Conservation (phyloP, 78 protist species). For the Creolimax fragrantissima region DNA sequence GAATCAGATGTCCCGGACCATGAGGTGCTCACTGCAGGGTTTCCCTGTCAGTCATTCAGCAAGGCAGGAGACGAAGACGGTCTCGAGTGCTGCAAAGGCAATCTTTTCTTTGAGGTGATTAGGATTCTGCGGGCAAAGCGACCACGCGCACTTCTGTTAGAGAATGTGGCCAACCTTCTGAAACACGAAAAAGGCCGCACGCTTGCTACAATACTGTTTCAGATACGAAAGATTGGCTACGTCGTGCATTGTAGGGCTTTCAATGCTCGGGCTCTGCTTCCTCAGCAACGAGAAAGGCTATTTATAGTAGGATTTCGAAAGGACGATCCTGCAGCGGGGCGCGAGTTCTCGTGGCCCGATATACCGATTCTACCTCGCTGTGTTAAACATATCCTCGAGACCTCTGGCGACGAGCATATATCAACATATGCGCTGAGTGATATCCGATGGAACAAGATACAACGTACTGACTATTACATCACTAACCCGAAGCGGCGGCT, state of each 20-base stretch:
- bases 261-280: background rate
- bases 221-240: background rate
- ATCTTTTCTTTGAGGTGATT: background rate
- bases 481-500: background rate
- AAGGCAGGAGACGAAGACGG: background rate
- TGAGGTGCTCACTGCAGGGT: background rate
- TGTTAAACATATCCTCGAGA: background rate
- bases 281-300: background rate
- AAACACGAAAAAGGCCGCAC: background rate
- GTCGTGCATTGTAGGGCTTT: background rate
- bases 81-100: background rate
- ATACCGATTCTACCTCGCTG: background rate
- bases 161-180: background rate
- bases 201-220: background rate
- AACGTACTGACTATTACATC: background rate
- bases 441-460: background rate
- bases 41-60: constrained; percentile 7
- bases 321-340: background rate
- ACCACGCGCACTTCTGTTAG: background rate
- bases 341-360: background rate
- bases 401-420: background rate
- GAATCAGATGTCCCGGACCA: background rate
- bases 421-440: background rate
- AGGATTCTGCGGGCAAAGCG: background rate
- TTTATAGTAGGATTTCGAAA: constrained; percentile 10